Conservation (phyloP, 106 monocot genomes). For the Apostasia ramifera region DNA sequence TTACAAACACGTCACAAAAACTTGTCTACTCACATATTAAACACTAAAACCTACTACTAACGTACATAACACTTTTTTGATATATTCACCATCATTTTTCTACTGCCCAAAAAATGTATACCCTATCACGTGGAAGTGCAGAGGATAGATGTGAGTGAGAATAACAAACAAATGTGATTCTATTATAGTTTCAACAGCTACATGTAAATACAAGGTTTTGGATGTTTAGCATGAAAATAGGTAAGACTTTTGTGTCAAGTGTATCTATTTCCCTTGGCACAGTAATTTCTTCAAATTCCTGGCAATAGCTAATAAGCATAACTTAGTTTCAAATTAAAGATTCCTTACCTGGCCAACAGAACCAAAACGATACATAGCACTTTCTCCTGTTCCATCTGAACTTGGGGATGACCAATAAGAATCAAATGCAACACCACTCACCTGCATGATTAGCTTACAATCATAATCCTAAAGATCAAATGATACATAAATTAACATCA, state of each 20-base stretch:
- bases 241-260: background rate
- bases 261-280: background rate
- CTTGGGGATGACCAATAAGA: conserved; percentile 76
- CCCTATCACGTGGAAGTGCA: too few species aligned
- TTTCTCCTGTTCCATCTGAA: conserved; percentile 75
- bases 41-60: too few species aligned
- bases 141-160: too few species aligned
- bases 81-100: too few species aligned
- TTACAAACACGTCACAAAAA: too few species aligned
- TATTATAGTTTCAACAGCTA: too few species aligned
- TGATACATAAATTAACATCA: background rate
- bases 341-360: conserved; percentile 81
- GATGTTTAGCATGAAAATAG: background rate
- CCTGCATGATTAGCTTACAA: conserved; percentile 34
- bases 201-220: background rate
- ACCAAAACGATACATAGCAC: conserved; percentile 78
- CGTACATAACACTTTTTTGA: too few species aligned
- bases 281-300: too few species aligned
- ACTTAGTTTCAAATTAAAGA: background rate
- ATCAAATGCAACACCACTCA: conserved; percentile 97
- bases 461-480: background rate
- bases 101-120: too few species aligned
- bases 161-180: too few species aligned
- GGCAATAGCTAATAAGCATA: background rate
- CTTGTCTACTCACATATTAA: too few species aligned